Conservation (phyloP, 176 grass and related monocot species). For the Oropetium thomaeum region DNA sequence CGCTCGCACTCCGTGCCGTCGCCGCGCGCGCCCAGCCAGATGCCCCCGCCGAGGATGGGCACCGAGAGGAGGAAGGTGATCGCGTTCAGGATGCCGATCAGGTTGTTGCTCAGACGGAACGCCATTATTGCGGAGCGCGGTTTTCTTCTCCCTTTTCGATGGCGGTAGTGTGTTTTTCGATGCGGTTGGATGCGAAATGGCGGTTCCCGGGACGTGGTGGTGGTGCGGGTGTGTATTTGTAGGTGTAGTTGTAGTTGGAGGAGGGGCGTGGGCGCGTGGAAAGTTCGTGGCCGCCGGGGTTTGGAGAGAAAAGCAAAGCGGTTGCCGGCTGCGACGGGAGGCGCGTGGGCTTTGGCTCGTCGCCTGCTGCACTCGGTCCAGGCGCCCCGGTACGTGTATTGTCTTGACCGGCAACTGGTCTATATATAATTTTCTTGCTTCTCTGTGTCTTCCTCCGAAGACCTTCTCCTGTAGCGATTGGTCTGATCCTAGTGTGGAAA, state of each 20-base stretch:
- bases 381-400: not conserved
- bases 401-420: not conserved
- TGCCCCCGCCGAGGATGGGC: constrained; percentile 68
- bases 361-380: too few species aligned
- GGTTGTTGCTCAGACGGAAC: constrained; percentile 82
- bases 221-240: constrained; percentile 33
- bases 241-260: too few species aligned
- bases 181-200: too few species aligned
- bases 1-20: constrained; percentile 91
- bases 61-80: constrained; percentile 78
- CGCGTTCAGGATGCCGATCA: constrained; percentile 78
- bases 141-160: too few species aligned
- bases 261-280: not conserved
- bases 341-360: not conserved
- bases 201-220: too few species aligned
- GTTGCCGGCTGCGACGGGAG: too few species aligned
- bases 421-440: too few species aligned
- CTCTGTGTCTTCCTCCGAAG: too few species aligned
- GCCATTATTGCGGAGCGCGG: constrained; percentile 24
- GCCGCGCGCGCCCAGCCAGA: constrained; percentile 58
- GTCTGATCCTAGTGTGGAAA: too few species aligned
- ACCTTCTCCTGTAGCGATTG: too few species aligned
- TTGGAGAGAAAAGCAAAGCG: not conserved
- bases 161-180: too few species aligned
- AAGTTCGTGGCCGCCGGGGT: constrained; percentile 35